Evolutionary conservation across 2,329 filamentous ascomycete genomes (phyloP), one percentile per base, ranked within the genome.

Genomic region (Colletotrichum tanaceti): DNA sequence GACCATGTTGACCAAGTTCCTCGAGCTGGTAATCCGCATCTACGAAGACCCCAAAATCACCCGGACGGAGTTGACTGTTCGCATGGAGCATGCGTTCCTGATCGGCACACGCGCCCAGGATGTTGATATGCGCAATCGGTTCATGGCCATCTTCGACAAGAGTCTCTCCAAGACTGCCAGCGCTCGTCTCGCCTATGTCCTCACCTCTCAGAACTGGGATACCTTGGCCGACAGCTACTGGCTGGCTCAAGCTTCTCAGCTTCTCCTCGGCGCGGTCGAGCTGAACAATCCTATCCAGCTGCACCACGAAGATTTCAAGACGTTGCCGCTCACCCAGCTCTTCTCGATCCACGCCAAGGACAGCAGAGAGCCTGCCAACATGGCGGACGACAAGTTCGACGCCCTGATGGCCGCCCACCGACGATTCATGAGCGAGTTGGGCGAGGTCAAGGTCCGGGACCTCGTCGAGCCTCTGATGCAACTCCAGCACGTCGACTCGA

Each of bases 1-100:
- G 39, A 93, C 91, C 0, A 90, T 99, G 82, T 85, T 99, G 65
- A 94, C 91, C 73, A 95, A 95, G 76, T 99, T 98, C 82, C 85
- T 99, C 67, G 93, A 98, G 72, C 88, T 99, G 32, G 96, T 99
- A 32, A 97, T 99, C 73, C 90, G 94, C 57, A 98, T 99, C 68
- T 99, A 99, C 77, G 97, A 99, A 76, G 96, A 99, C 75, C 93
- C 94, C 0, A 97, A 97, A 80, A 96, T 99, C 71, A 94, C 94
- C 1, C 88, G 94, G 39, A 98, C 95, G 0, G 96, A 99, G 79
- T 86, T 99, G 61, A 98, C 96, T 0, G 97, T 99, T 11, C 90
- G 97, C 4, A 92, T 99, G 87, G 96, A 99, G 81, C 95, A 98
- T 79, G 96, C 96, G 5, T 99, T 99, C 85, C 86, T 99, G 71